Evolutionary conservation across 2,329 filamentous ascomycete genomes (phyloP).

Genomic region (Sphaerulina musiva): DNA sequence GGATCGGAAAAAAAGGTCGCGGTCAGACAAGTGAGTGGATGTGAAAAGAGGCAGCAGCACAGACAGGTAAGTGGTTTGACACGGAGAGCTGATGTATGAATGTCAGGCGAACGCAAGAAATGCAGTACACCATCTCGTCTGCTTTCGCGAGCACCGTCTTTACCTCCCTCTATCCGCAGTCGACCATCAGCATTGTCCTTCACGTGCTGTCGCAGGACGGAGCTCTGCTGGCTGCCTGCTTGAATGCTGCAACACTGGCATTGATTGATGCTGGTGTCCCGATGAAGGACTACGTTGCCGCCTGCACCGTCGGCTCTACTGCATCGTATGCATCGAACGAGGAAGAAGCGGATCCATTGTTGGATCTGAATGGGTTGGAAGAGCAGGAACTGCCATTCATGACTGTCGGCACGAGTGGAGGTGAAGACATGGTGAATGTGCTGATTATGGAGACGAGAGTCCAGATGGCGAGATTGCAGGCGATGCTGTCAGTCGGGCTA

Average conservation of each 20-base stretch:
- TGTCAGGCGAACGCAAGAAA: slow-evolving; percentile 67
- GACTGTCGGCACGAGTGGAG: slow-evolving; percentile 64
- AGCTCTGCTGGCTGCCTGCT: slow-evolving; percentile 76
- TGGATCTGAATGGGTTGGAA: slow-evolving; percentile 73
- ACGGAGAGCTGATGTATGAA: slow-evolving; percentile 9
- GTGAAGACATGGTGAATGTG: slow-evolving; percentile 64
- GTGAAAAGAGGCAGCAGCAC: not conserved
- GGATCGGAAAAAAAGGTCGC: slow-evolving; percentile 69
- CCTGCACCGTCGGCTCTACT: slow-evolving; percentile 79
- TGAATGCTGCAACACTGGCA: slow-evolving; percentile 87
- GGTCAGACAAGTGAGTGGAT: slow-evolving; percentile 66
- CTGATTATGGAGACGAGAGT: slow-evolving; percentile 82
- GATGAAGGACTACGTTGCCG: slow-evolving; percentile 85
- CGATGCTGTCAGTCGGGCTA: slow-evolving; percentile 85
- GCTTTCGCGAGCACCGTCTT: slow-evolving; percentile 74
- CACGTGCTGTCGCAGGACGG: slow-evolving; percentile 88
- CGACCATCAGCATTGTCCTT: slow-evolving; percentile 72
- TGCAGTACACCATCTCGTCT: slow-evolving; percentile 70
- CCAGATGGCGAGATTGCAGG: slow-evolving; percentile 74
- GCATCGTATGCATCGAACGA: slow-evolving; percentile 55
- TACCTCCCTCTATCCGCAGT: slow-evolving; percentile 82
- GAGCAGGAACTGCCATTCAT: slow-evolving; percentile 84
- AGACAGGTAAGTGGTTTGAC: slow-evolving; percentile 5
- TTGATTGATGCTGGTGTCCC: slow-evolving; percentile 92
- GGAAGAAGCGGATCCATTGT: slow-evolving; percentile 69